These are phyloP conservation scores for Aspergillus baeticus DNA, from an alignment of 495 filamentous ascomycete species.

Conservation along the genomic window DNA sequence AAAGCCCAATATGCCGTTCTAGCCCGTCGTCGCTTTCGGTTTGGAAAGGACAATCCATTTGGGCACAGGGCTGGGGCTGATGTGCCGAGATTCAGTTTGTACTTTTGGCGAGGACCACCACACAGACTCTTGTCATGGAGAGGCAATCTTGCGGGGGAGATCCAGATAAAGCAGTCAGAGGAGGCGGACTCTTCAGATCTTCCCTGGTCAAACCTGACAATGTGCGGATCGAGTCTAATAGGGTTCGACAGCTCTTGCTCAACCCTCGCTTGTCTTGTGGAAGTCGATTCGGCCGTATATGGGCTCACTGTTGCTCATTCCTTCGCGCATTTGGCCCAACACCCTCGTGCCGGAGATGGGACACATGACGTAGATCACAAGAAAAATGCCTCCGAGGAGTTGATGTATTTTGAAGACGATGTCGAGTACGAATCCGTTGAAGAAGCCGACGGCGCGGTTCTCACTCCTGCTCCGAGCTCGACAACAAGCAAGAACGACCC, in stretches of 20 bases:
- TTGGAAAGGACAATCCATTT: not conserved
- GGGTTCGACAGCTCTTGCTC: not conserved
- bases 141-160: not conserved
- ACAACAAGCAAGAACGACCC: too few relatives aligned
- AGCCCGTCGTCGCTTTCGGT: not conserved
- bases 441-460: too few relatives aligned
- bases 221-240: not conserved
- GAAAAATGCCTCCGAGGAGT: too few relatives aligned
- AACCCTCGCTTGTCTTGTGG: not conserved
- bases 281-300: not conserved
- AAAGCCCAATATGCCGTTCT: not conserved
- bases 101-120: not conserved
- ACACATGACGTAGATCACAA: too few relatives aligned
- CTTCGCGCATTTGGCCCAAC: not conserved
- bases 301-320: not conserved
- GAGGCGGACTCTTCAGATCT: not conserved
- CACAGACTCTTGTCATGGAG: not conserved
- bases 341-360: not conserved
- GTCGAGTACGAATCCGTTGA: too few relatives aligned
- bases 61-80: not conserved
- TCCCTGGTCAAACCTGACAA: not conserved
- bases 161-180: not conserved
- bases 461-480: too few relatives aligned
- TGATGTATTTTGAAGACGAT: too few relatives aligned
- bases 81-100: not conserved